These are phyloP conservation scores for Westerdykella ornata DNA, from an alignment of 2,329 filamentous ascomycete genomes.

Conservation along the genomic window DNA sequence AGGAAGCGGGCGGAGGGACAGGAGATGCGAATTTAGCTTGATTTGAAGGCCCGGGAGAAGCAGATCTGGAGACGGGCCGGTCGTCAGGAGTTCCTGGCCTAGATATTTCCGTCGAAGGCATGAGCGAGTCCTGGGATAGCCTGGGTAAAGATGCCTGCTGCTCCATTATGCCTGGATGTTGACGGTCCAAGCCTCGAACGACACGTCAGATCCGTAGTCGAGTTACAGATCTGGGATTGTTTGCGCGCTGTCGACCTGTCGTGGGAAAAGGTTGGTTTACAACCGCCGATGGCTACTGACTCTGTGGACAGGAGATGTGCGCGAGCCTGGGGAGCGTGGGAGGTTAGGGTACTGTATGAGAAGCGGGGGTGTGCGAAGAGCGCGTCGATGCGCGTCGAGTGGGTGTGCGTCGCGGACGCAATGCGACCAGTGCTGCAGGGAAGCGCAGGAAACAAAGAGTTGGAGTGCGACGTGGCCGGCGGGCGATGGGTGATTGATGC, in stretches of 20 bases:
- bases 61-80: constrained; percentile 16
- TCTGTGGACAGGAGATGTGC: too few species aligned
- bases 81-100: constrained; percentile 22
- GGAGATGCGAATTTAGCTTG: constrained; percentile 31
- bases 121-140: constrained; percentile 23
- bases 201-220: constrained; percentile 23
- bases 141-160: constrained; percentile 21
- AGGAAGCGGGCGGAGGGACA: constrained; percentile 43
- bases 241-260: too few species aligned
- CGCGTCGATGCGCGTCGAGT: constrained; percentile 14
- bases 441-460: constrained; percentile 1
- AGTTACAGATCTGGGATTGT: constrained; percentile 1
- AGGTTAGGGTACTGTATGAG: constrained; percentile 4
- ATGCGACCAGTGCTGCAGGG: constrained; percentile 10
- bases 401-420: constrained; percentile 9
- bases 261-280: too few species aligned
- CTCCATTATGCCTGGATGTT: constrained; percentile 26
- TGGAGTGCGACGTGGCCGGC: constrained; percentile 10
- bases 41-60: constrained; percentile 15
- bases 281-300: too few species aligned
- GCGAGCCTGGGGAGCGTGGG: too few species aligned
- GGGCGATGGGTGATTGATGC: too few species aligned
- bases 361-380: constrained; percentile 10
- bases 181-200: constrained; percentile 16
- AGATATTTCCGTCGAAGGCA: constrained; percentile 28